Base-by-base conservation (phyloP, 768 basidiomycete genomes). In the Pilatotrama ljubarskyi region DNA sequence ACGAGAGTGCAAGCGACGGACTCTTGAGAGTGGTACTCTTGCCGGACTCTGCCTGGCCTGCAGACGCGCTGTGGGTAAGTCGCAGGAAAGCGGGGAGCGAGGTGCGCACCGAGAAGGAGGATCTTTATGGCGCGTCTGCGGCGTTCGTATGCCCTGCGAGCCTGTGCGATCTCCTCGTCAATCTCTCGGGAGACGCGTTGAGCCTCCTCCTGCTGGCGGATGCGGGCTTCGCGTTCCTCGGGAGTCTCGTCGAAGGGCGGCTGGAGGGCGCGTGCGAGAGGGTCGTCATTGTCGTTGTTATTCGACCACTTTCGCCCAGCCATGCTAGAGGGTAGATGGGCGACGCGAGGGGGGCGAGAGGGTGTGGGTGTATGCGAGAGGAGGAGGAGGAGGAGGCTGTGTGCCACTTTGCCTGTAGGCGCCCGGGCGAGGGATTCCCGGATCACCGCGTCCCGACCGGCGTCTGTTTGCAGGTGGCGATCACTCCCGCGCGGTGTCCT, bases 21-120 rank as follows among this genome's bases (percentile, higher is more conserved):
- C 72, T 73, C 64, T 71, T 71, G 51, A 73, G 66, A 7, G 72
- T 73, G 7, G 72, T 73, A 51, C 72, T 73, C 82, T 84, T 85
- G 47, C 84, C 84, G 1, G 83, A 84, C 70, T 84, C 83, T 5
- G 83, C 80, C 73, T 85, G 84, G 36, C 84, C 84, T 84, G 38
- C 5, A 55, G 46, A 40, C 37, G 18, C 20, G 22, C 20, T 17
- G 2, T 14, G n/a, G n/a, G 42, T 22, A 32, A 26, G 40, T 8
- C 24, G 46, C 11, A 26, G 40, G 36, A 36, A 18, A 57, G 55
- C 35, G 32, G 11, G 29, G n/a, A n/a, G 24, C 37, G 15, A 44
- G 15, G 63, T 6, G 62, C 68, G 57, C 51, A 84, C 85, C 85
- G 41, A 86, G 71, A 2, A 87, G 70, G 37, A 87, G 72, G 40